phyloP scores from a whole-genome alignment of 805 yeast species.

The Sugiyamaella smithiae region DNA sequence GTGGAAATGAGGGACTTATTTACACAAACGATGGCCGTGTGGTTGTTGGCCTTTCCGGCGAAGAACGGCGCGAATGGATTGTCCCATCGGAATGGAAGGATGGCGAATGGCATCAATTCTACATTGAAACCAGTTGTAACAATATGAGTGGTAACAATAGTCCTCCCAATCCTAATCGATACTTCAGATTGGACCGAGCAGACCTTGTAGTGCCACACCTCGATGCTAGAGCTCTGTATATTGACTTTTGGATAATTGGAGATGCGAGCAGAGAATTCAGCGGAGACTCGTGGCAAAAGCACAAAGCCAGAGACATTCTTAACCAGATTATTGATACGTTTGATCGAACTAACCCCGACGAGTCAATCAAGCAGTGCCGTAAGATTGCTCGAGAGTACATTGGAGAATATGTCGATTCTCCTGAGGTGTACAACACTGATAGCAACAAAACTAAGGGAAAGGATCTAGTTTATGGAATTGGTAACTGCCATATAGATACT shows the following conservation, averaged over 20 bases:
- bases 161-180: constrained; percentile 71
- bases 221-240: constrained; percentile 70
- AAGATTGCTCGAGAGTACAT: constrained; percentile 59
- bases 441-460: constrained; percentile 21
- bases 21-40: constrained; percentile 67
- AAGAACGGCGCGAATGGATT: constrained; percentile 70
- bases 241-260: constrained; percentile 83
- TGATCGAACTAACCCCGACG: constrained; percentile 60
- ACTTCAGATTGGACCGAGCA: constrained; percentile 63
- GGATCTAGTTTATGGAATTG: constrained; percentile 69
- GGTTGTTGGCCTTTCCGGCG: constrained; percentile 81
- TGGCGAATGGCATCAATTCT: constrained; percentile 59
- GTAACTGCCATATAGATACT: constrained; percentile 96
- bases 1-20: constrained; percentile 80
- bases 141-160: constrained; percentile 80
- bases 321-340: constrained; percentile 81
- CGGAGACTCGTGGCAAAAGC: constrained; percentile 74
- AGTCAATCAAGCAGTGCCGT: constrained; percentile 60
- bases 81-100: constrained; percentile 56
- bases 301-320: constrained; percentile 75
- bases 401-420: constrained; percentile 64
- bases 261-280: constrained; percentile 89
- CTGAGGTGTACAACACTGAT: constrained; percentile 51
- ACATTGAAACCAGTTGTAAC: constrained; percentile 87
- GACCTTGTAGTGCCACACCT: constrained; percentile 79